A percentile compares a stretch with the other conserved stretches of the same genome.
Evolutionary conservation across 2,329 filamentous ascomycete genomes (phyloP).

Genomic region (Xylariaceae sp.): DNA sequence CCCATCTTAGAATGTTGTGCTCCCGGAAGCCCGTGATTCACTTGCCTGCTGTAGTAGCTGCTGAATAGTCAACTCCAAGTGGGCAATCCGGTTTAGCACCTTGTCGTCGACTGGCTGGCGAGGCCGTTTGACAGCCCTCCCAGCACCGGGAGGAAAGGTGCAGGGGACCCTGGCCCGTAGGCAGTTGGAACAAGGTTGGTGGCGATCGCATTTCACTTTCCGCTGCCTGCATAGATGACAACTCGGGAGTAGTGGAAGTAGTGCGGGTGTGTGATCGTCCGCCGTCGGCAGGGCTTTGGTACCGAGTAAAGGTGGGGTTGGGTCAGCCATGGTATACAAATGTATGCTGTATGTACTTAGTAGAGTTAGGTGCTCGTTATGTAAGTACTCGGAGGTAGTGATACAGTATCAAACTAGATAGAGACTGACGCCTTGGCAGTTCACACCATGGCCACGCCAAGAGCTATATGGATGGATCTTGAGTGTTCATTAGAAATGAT

Average conservation of each 20-base stretch:
- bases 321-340: too few relatives aligned
- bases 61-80: slow-evolving; percentile 18
- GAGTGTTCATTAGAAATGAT: too few relatives aligned
- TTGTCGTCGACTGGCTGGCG: slow-evolving; percentile 14
- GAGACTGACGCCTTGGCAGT: too few relatives aligned
- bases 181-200: slow-evolving; percentile 20
- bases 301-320: too few relatives aligned
- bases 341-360: too few relatives aligned
- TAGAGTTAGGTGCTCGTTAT: too few relatives aligned
- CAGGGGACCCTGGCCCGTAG: slow-evolving; percentile 10
- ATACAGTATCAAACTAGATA: too few relatives aligned
- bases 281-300: too few relatives aligned
- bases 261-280: too few relatives aligned
- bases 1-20: not conserved
- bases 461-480: too few relatives aligned
- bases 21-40: not conserved
- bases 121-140: slow-evolving; percentile 18
- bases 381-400: too few relatives aligned
- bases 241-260: slow-evolving; percentile 15
- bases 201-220: slow-evolving; percentile 21
- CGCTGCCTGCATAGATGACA: slow-evolving; percentile 19
- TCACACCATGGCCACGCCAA: too few relatives aligned
- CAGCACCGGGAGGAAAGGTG: slow-evolving; percentile 16
- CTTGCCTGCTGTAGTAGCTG: slow-evolving; percentile 12
- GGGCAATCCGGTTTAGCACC: slow-evolving; percentile 16